Percentiles rank a stretch among this genome's conserved stretches.
phyloP scores from a whole-genome alignment of 495 filamentous ascomycete species.

The Poronia punctata region DNA sequence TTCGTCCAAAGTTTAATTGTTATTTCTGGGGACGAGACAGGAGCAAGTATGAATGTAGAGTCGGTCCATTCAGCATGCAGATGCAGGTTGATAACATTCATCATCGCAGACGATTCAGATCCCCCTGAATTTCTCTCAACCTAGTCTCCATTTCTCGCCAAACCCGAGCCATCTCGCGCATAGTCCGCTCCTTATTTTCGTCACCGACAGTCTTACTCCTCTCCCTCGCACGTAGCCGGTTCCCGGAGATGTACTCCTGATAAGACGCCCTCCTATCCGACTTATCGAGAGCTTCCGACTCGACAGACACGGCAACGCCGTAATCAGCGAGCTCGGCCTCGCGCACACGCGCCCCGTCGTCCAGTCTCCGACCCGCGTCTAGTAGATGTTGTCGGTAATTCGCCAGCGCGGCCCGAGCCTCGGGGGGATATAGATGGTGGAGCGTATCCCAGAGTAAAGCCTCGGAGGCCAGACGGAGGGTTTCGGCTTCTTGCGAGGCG shows the following conservation, averaged over 20 bases:
- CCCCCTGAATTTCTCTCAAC: slow-evolving; percentile 47
- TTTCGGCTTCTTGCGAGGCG: slow-evolving; percentile 46
- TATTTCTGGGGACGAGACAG: no score
- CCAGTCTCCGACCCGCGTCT: slow-evolving; percentile 42
- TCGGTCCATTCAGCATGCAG: no score
- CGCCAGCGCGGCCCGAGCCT: slow-evolving; percentile 48
- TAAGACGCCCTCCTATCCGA: background rate
- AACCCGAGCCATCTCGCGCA: slow-evolving; percentile 55
- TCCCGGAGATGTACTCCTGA: background rate
- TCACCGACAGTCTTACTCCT: slow-evolving; percentile 6
- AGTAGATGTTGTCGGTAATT: slow-evolving; percentile 49
- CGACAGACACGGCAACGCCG: slow-evolving; percentile 35
- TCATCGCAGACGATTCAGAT: slow-evolving; percentile 46
- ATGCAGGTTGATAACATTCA: no score
- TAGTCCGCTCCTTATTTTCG: slow-evolving; percentile 35
- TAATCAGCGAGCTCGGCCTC: slow-evolving; percentile 48
- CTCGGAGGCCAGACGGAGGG: slow-evolving; percentile 32
- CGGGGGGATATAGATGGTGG: slow-evolving; percentile 48
- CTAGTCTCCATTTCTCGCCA: slow-evolving; percentile 49
- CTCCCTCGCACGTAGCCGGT: slow-evolving; percentile 1
- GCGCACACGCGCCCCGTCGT: slow-evolving; percentile 37
- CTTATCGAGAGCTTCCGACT: background rate
- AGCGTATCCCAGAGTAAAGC: slow-evolving; percentile 21
- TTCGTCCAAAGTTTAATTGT: no score
- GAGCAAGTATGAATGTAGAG: no score